These are phyloP conservation scores for Neonectria hederae DNA, from an alignment of 2,329 filamentous ascomycete species.

Conservation along the genomic window DNA sequence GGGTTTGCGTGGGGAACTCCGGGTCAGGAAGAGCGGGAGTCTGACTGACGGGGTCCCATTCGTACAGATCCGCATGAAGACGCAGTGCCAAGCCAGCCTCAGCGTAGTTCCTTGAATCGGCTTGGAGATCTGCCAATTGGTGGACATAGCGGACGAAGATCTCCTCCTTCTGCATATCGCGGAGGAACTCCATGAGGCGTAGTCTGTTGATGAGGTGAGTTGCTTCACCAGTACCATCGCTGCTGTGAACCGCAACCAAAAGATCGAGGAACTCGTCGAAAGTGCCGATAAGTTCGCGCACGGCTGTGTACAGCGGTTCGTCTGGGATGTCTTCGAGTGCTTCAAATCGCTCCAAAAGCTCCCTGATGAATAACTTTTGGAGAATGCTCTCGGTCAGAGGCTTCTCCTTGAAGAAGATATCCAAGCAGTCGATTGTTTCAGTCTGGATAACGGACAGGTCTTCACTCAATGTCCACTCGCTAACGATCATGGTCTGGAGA, in stretches of 20 bases:
- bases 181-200: slow-evolving; percentile 93
- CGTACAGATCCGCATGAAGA: slow-evolving; percentile 90
- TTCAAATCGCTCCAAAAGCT: slow-evolving; percentile 84
- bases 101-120: slow-evolving; percentile 78
- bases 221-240: slow-evolving; percentile 76
- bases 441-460: slow-evolving; percentile 92
- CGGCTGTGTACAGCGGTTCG: slow-evolving; percentile 78
- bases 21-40: slow-evolving; percentile 77
- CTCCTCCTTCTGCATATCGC: slow-evolving; percentile 96
- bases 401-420: slow-evolving; percentile 89
- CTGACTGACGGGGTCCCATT: slow-evolving; percentile 81
- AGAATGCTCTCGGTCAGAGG: slow-evolving; percentile 86
- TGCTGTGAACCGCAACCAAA: slow-evolving; percentile 86
- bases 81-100: slow-evolving; percentile 90
- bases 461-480: slow-evolving; percentile 96
- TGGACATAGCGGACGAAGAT: slow-evolving; percentile 97
- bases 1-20: slow-evolving; percentile 80
- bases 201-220: slow-evolving; percentile 88
- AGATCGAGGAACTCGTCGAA: slow-evolving; percentile 92
- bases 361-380: slow-evolving; percentile 91
- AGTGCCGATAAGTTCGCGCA: slow-evolving; percentile 82
- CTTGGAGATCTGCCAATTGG: slow-evolving; percentile 83
- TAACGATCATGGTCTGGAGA: slow-evolving; percentile 96
- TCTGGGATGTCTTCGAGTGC: slow-evolving; percentile 71
- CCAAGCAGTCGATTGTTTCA: slow-evolving; percentile 94